Base-by-base conservation (phyloP, 2,329 filamentous ascomycete species). In the Pseudogymnoascus sp. region DNA sequence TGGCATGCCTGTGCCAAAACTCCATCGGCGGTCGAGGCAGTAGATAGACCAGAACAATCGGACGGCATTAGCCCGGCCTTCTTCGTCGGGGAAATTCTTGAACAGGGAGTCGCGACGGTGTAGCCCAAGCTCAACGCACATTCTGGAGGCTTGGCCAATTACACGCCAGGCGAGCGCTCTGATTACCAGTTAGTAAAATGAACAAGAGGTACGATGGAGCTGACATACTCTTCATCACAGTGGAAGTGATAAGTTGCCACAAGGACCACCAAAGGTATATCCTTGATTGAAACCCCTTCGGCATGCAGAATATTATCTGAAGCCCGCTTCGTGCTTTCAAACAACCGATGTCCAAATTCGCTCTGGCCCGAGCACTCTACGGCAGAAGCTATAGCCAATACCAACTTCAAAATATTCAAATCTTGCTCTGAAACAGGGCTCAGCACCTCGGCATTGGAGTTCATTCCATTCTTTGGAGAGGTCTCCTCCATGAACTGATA, bases 1-100 rank as follows among this genome's bases (percentile, higher is more conserved):
- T 0, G 92, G 92, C 73, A 96, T 81, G 0, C 92, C 92, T 0
- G 90, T 92, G n/a, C 88, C 90, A 68, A 96, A 91, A 66, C 89
- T 91, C 91, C 91, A 96, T 59, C 92, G 82, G 39, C 91, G 81
- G 72, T 96, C 92, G 39, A 96, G 79, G 3, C 92, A 87, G 70
- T 94, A 96, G 15, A 92, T 86, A 1, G 88, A 86, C 92, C 91
- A 97, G 73, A 95, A 96, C 12, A 90, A 84, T 59, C 87, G 84
- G 29, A 90, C 80, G 0, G 89, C 86, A 59, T 84, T 81, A 59
- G 81, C 79, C 58, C 90, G 83, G 65, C 92, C 88, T 42, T 85
- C 80, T 48, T 90, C 85, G 65, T 89, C 84, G 6, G 80, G 75
- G 55, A 93, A 90, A 15, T 80, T 79, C 63, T 83, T 84, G 61